These are phyloP conservation scores for Phytophthora agathidicida DNA, from an alignment of 352 stramenopile species.

Conservation along the genomic window DNA sequence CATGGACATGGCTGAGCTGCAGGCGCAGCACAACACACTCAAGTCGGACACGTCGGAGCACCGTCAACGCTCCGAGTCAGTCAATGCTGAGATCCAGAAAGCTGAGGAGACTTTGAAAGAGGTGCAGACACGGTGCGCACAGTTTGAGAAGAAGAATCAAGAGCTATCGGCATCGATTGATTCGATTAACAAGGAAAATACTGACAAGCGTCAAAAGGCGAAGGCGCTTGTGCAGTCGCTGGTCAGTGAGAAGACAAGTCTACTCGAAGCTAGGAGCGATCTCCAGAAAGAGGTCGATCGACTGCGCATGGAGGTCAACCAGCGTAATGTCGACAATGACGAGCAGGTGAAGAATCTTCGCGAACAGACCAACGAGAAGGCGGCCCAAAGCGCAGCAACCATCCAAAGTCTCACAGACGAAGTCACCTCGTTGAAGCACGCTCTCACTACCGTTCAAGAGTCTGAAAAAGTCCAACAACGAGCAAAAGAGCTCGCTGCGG, in stretches of 20 bases:
- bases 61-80: slow-evolving; percentile 48
- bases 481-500: slow-evolving; percentile 63
- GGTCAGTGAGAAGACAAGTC: slow-evolving; percentile 65
- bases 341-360: slow-evolving; percentile 63
- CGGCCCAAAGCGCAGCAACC: slow-evolving; percentile 42
- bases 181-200: slow-evolving; percentile 55
- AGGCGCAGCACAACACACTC: slow-evolving; percentile 43
- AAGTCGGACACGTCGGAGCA: slow-evolving; percentile 52
- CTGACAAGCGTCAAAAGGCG: slow-evolving; percentile 74
- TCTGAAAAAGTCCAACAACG: slow-evolving; percentile 76
- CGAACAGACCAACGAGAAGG: slow-evolving; percentile 61
- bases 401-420: slow-evolving; percentile 68
- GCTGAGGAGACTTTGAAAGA: slow-evolving; percentile 41
- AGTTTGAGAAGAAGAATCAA: slow-evolving; percentile 65
- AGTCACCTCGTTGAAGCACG: slow-evolving; percentile 61
- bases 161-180: slow-evolving; percentile 52
- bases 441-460: slow-evolving; percentile 65
- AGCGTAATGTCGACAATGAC: slow-evolving; percentile 78
- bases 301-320: slow-evolving; percentile 79
- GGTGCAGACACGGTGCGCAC: slow-evolving; percentile 38
- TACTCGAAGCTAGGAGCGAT: slow-evolving; percentile 49
- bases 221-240: slow-evolving; percentile 71
- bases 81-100: slow-evolving; percentile 54
- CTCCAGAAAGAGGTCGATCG: slow-evolving; percentile 73
- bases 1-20: slow-evolving; percentile 44